Base-by-base conservation (phyloP, 2,329 filamentous ascomycete species). In the Lizonia empirigonia region DNA sequence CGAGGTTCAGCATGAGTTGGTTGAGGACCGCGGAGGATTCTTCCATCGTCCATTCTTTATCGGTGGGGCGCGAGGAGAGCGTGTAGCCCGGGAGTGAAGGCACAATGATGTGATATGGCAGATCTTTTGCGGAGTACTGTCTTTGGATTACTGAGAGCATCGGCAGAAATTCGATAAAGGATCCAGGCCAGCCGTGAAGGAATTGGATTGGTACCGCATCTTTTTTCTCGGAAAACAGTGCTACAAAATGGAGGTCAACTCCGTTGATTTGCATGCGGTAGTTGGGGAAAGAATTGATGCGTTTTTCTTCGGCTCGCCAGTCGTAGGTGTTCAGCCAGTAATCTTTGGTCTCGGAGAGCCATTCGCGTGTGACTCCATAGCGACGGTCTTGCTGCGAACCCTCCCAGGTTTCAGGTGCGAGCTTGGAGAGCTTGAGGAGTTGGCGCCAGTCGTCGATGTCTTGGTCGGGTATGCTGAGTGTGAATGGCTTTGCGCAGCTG, bases 101-200 rank as follows among this genome's bases (percentile, higher is more conserved):
- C 0, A 83, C 78, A 24, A 86, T 74, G 30, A 85, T 64, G 56
- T 86, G 82, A 58, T 82, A 86, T 0, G 83, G 83, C 18, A 84
- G 67, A 2, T 74, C 72, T 2, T 77, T 69, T 0, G 80, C 72
- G 0, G 75, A 73, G 58, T 84, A 85, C 50, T 79, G 78, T 7
- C 72, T 60, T 30, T 63, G 67, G 5, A 85, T 65, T 9, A 80
- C 36, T 1, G 74, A 63, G 34, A 84, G 64, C 33, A 84, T 74
- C 1, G 77, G 77, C 6, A 86, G 64, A 60, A 86, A 86, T 56
- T 86, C 84, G 4, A 82, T 64, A 52, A 85, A 82, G 7, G 74
- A 77, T 7, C 71, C 71, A 0, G 82, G 83, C 81, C 82, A 85
- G 23, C 83, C 83, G 58, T 86, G 82, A 49, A 82, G 64, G 41